Percentiles rank a stretch among this genome's conserved stretches.
Evolutionary conservation across 169 alveolate genomes (phyloP).

Genomic region (Cyclospora cayetanensis): DNA sequence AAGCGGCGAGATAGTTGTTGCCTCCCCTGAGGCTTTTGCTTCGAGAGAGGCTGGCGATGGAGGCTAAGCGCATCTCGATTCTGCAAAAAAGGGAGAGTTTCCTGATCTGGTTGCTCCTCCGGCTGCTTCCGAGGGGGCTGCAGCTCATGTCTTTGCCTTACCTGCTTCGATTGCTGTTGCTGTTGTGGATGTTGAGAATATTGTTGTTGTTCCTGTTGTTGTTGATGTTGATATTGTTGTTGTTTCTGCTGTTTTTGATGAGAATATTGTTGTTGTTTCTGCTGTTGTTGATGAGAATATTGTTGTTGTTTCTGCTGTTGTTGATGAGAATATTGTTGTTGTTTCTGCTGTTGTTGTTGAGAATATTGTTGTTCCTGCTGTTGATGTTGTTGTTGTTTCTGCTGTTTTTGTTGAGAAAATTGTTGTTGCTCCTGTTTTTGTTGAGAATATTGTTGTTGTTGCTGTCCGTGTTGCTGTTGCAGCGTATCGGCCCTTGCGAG

Average conservation of each 20-base stretch:
- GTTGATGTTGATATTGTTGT: neutral
- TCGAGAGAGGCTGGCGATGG: no score
- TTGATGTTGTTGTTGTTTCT: neutral
- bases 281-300: neutral
- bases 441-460: neutral
- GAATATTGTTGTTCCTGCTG: neutral
- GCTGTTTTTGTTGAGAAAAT: neutral
- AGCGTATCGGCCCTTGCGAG: no score
- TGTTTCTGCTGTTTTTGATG: neutral
- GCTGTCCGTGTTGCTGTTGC: neutral
- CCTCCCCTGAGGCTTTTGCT: no score
- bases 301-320: conserved; percentile 1
- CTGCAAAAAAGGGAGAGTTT: no score
- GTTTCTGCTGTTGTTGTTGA: neutral
- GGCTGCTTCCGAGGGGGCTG: neutral
- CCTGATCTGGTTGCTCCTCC: no score
- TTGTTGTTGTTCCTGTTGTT: neutral
- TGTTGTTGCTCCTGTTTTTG: conserved; percentile 3
- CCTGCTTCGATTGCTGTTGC: neutral
- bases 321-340: neutral
- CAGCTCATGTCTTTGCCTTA: neutral
- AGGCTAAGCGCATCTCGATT: no score
- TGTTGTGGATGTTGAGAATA: neutral
- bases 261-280: neutral
- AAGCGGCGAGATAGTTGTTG: neutral